These are phyloP conservation scores for Xylaria flabelliformis DNA, from an alignment of 495 filamentous ascomycete species.

Conservation along the genomic window DNA sequence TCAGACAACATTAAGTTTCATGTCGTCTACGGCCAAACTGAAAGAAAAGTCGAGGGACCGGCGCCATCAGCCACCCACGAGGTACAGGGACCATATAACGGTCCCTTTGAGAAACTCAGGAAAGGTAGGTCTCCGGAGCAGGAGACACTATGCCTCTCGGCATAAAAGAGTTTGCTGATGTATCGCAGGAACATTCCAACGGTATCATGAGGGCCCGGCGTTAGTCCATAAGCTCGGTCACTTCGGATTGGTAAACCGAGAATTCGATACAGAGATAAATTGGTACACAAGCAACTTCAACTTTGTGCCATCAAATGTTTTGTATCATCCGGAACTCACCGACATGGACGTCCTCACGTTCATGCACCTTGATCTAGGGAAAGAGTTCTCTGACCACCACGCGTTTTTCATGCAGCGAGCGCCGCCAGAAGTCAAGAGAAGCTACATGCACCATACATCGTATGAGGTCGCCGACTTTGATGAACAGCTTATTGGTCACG, in stretches of 20 bases:
- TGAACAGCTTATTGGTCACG: slow-evolving; percentile 64
- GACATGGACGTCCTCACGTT: slow-evolving; percentile 29
- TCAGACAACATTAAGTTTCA: slow-evolving; percentile 51
- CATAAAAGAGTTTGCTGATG: neutral
- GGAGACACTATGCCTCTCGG: neutral
- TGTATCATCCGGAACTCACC: slow-evolving; percentile 25
- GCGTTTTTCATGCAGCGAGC: slow-evolving; percentile 58
- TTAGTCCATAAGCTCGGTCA: slow-evolving; percentile 68
- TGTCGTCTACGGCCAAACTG: slow-evolving; percentile 51
- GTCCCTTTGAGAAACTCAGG: slow-evolving; percentile 27
- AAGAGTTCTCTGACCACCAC: slow-evolving; percentile 59
- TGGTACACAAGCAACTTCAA: slow-evolving; percentile 68
- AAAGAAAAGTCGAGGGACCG: slow-evolving; percentile 13
- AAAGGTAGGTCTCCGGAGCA: slow-evolving; percentile 10
- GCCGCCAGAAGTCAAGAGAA: slow-evolving; percentile 36
- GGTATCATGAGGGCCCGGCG: slow-evolving; percentile 50
- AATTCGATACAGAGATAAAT: slow-evolving; percentile 52
- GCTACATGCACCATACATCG: slow-evolving; percentile 63
- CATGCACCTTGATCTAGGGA: slow-evolving; percentile 30
- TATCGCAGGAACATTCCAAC: slow-evolving; percentile 21
- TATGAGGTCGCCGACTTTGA: slow-evolving; percentile 70
- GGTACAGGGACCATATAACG: slow-evolving; percentile 26
- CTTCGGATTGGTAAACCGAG: slow-evolving; percentile 58
- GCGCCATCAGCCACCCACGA: slow-evolving; percentile 26
- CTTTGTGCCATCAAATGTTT: slow-evolving; percentile 48